Conservation (phyloP, 805 yeast genomes). For the Vanderwaltozyma yarrowii region DNA sequence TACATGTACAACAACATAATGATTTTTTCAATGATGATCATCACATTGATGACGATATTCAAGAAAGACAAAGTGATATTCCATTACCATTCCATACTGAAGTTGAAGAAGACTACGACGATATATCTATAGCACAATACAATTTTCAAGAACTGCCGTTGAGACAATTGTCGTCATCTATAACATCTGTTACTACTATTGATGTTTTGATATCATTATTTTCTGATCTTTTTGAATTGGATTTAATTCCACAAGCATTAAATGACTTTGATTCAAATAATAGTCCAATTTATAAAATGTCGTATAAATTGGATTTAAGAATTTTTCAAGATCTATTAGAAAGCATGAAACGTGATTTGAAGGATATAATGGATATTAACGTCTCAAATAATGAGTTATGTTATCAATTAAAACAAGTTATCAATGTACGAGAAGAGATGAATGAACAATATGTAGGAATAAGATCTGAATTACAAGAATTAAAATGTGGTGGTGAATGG, state of each 20-base stretch:
- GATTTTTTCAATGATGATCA: no score
- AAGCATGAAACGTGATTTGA: constrained; percentile 15
- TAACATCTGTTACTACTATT: constrained; percentile 19
- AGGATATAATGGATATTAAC: constrained; percentile 25
- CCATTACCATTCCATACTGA: no score
- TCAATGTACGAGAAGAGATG: constrained; percentile 8
- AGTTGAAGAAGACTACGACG: not conserved
- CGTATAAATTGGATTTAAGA: constrained; percentile 21
- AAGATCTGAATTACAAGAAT: constrained; percentile 7
- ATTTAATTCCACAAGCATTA: constrained; percentile 19
- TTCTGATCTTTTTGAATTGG: constrained; percentile 13
- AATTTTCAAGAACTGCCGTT: constrained; percentile 2
- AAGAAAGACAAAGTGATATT: not conserved
- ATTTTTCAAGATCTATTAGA: constrained; percentile 15
- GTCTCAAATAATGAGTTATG: constrained; percentile 24
- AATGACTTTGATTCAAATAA: constrained; percentile 13
- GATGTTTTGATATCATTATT: constrained; percentile 17
- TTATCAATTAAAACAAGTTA: constrained; percentile 14
- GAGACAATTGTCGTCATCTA: constrained; percentile 12
- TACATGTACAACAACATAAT: no score
- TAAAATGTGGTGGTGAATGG: constrained; percentile 12
- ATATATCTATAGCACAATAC: not conserved
- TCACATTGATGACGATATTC: not conserved
- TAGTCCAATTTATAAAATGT: constrained; percentile 9
- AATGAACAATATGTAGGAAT: constrained; percentile 11